Evolutionary conservation across 768 basidiomycete species (phyloP).

Genomic region (Phlebiopsis flavidoalba): DNA sequence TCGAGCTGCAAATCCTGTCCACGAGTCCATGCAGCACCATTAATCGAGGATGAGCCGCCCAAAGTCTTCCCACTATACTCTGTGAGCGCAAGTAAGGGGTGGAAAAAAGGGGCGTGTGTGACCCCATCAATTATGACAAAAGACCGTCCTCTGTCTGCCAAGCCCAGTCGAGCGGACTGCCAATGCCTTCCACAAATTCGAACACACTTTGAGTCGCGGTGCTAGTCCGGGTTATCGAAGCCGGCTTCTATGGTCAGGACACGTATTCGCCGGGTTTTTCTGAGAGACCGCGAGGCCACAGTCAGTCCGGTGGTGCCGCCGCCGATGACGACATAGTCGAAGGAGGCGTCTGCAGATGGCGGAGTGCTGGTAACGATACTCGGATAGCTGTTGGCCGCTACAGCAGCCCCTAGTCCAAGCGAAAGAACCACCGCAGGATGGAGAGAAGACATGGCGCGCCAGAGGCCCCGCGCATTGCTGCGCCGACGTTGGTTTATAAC

Average conservation of each 20-base stretch:
- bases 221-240: constrained; percentile 38
- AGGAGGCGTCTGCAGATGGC: constrained; percentile 1
- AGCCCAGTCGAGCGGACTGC: constrained; percentile 39
- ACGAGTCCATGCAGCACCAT: constrained; percentile 43
- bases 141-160: constrained; percentile 40
- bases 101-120: no score
- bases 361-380: neutral
- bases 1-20: constrained; percentile 43
- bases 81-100: no score
- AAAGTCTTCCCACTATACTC: constrained; percentile 38
- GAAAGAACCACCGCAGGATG: no score
- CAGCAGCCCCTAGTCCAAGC: no score
- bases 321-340: constrained; percentile 33
- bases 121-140: constrained; percentile 35
- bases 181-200: constrained; percentile 37
- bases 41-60: constrained; percentile 38
- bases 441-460: no score
- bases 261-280: constrained; percentile 37
- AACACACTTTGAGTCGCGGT: constrained; percentile 43
- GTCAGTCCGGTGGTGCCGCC: constrained; percentile 43
- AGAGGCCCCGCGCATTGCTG: no score
- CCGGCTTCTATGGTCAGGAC: constrained; percentile 52
- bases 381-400: neutral
- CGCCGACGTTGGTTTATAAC: no score
- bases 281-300: constrained; percentile 39